Percentiles rank a stretch among this genome's conserved stretches.
These are phyloP conservation scores for Guillardia theta DNA, from an alignment of 78 protist genomes.

Conservation along the genomic window DNA sequence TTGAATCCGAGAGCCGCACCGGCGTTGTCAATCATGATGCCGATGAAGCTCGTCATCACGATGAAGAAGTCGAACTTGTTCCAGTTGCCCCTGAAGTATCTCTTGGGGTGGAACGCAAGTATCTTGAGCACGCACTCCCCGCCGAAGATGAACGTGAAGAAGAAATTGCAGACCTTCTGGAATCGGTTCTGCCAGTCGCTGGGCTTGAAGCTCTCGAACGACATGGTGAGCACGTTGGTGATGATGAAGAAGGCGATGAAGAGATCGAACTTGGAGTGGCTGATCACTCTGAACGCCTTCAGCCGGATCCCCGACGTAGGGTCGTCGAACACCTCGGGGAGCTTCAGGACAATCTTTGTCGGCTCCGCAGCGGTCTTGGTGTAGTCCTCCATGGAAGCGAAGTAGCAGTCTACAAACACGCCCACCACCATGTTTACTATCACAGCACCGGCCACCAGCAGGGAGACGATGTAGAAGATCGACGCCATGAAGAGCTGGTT, in stretches of 20 bases:
- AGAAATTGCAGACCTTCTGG: not conserved
- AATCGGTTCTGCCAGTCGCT: not conserved
- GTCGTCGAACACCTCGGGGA: not conserved
- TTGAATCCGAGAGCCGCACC: not conserved
- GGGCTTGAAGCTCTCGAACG: constrained; percentile 33
- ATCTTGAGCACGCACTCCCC: not conserved
- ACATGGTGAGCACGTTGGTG: not conserved
- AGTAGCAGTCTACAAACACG: constrained; percentile 17
- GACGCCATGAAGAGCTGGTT: not conserved
- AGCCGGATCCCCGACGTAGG: not conserved
- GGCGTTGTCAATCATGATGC: not conserved
- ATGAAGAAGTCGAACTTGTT: constrained; percentile 12
- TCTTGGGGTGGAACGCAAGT: not conserved
- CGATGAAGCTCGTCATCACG: not conserved
- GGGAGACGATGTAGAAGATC: not conserved
- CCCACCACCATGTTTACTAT: constrained; percentile 16
- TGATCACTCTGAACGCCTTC: not conserved
- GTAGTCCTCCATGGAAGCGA: not conserved
- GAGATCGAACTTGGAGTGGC: not conserved
- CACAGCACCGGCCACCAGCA: not conserved
- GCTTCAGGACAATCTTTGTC: not conserved
- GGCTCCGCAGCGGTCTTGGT: not conserved
- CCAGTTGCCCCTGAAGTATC: constrained; percentile 27
- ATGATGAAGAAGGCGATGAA: constrained; percentile 20
- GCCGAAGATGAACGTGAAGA: constrained; percentile 31